These are phyloP conservation scores for Stephania japonica DNA, from an alignment of 164 flowering plant genomes.

Conservation along the genomic window DNA sequence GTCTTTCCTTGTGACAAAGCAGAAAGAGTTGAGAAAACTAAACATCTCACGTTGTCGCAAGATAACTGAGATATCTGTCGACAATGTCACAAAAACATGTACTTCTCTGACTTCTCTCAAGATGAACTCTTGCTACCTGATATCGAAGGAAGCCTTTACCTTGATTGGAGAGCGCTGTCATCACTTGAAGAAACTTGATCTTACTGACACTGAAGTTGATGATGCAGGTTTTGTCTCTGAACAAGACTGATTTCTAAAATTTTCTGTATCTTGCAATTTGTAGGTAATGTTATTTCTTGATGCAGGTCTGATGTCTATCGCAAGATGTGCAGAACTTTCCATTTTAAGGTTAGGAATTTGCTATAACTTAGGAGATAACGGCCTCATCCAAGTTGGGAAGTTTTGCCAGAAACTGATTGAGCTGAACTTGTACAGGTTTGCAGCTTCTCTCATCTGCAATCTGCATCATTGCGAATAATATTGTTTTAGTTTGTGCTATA, in stretches of 20 bases:
- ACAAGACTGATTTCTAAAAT: not conserved
- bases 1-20: slow-evolving; percentile 53
- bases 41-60: slow-evolving; percentile 86
- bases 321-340: slow-evolving; percentile 52
- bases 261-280: not conserved
- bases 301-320: slow-evolving; percentile 70
- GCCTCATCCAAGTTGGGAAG: slow-evolving; percentile 52
- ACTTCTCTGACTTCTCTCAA: slow-evolving; percentile 52
- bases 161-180: slow-evolving; percentile 62
- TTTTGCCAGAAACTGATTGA: slow-evolving; percentile 59
- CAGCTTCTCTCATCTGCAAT: not conserved
- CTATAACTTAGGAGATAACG: slow-evolving; percentile 63
- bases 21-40: slow-evolving; percentile 55
- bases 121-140: slow-evolving; percentile 80
- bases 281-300: not conserved
- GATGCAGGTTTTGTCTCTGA: slow-evolving; percentile 52
- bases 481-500: not conserved
- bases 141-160: slow-evolving; percentile 61
- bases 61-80: slow-evolving; percentile 60
- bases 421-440: slow-evolving; percentile 88
- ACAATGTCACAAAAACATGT: slow-evolving; percentile 61
- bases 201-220: slow-evolving; percentile 76
- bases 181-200: slow-evolving; percentile 69
- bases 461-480: not conserved
- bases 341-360: slow-evolving; percentile 80